Evolutionary conservation across 2,329 filamentous ascomycete genomes (phyloP), one percentile per base, ranked within the genome.

Genomic region (Paradendryphiella salina): DNA sequence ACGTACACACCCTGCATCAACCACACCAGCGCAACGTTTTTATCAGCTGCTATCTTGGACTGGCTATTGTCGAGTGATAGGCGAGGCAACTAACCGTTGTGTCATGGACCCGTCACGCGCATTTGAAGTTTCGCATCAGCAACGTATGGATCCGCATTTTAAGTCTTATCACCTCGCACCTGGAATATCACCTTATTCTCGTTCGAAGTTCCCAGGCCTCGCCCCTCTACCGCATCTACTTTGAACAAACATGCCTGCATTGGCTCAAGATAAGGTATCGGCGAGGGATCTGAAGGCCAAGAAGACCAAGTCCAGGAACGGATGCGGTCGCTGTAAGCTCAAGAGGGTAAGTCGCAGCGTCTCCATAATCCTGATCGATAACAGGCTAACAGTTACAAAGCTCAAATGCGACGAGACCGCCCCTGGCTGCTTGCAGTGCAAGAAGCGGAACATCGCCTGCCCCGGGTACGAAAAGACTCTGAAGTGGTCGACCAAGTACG

Each of bases 401-500:
- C 63, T 74, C 50, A 77, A 77, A 63, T 78, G 76, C 46, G 76
- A 77, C 47, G 76, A 77, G 55, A 74, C 72, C 10, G 70, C 72
- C 18, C 74, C 73, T 13, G 62, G 64, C 6, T 79, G 77, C 56
- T 61, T 72, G 26, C 75, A 77, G 49, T 79, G 77, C 61, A 68
- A 69, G 41, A 75, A 73, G 44, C 70, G 74, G 21, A 73, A 74
- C 26, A 67, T 73, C n/a, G 52, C 67, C 20, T 79, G 77, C 52
- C 77, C 77, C 26, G 77, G 77, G 5, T 79, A 78, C 42, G 73
- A 73, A 57, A 76, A 77, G 61, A 74, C 73, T 41, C 60, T 79
- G 36, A 76, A 76, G 42, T 79, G 77, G 77, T 77, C 75, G 8
- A 76, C 74, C 38, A 79, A 79, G 56, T 77, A 79, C 61, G 76